Evolutionary conservation across 2,329 filamentous ascomycete genomes (phyloP).

Genomic region (Botrytis cinerea): DNA sequence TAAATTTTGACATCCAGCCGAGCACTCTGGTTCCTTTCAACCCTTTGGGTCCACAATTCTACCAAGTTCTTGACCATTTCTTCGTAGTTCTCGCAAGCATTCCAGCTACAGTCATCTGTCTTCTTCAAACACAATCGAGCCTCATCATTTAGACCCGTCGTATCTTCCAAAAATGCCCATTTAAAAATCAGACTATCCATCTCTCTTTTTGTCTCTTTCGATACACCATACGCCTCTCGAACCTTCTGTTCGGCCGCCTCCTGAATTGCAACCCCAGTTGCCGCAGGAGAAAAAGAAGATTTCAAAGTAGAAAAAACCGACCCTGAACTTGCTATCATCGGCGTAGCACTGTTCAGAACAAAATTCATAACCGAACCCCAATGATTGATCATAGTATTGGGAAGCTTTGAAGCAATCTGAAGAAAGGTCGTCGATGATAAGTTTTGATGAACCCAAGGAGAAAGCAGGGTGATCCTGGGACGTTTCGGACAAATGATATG

Average conservation of each 20-base stretch:
- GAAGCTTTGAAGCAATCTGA: conserved; percentile 29
- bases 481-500: conserved; percentile 38
- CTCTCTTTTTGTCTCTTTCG: conserved; percentile 26
- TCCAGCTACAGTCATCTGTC: conserved; percentile 28
- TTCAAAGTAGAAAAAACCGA: conserved; percentile 24
- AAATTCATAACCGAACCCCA: conserved; percentile 42
- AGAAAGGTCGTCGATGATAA: conserved; percentile 27
- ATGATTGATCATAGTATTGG: conserved; percentile 38
- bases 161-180: conserved; percentile 35
- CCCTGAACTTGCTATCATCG: conserved; percentile 31
- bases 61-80: conserved; percentile 29
- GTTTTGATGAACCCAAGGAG: conserved; percentile 46
- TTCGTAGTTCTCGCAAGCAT: conserved; percentile 32
- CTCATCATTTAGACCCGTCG: conserved; percentile 38
- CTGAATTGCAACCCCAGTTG: background rate
- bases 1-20: conserved; percentile 31
- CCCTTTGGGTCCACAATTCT: conserved; percentile 29
- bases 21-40: conserved; percentile 21
- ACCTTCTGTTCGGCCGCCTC: conserved; percentile 26
- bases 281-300: conserved; percentile 23
- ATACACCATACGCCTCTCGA: conserved; percentile 30
- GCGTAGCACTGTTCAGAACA: conserved; percentile 40
- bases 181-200: conserved; percentile 28
- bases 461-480: conserved; percentile 34
- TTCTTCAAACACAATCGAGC: conserved; percentile 38